Evolutionary conservation across 2,329 filamentous ascomycete species (phyloP).

Genomic region (Calonectria hawksworthii): DNA sequence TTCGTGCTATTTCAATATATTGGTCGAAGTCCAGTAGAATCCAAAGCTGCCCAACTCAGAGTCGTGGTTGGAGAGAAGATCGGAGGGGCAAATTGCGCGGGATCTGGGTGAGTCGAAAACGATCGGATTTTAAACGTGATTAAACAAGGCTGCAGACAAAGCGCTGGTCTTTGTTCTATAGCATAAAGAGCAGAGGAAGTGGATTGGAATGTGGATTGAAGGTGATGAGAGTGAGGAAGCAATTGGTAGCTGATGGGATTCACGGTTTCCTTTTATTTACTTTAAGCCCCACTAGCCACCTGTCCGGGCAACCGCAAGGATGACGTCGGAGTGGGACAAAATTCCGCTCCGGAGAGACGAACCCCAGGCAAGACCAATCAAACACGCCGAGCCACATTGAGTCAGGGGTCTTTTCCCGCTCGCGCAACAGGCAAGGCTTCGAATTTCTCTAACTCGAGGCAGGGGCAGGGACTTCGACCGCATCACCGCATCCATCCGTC

Average conservation of each 20-base stretch:
- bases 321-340: conserved; percentile 35
- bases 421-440: conserved; percentile 34
- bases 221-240: conserved; percentile 40
- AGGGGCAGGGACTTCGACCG: conserved; percentile 37
- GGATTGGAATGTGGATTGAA: conserved; percentile 19
- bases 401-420: conserved; percentile 27
- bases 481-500: conserved; percentile 34
- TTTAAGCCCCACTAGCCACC: conserved; percentile 51
- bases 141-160: conserved; percentile 43
- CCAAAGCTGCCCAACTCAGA: conserved; percentile 59
- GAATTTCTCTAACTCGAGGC: conserved; percentile 35
- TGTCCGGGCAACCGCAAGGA: conserved; percentile 54
- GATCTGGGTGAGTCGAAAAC: conserved; percentile 61
- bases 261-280: conserved; percentile 62
- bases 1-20: conserved; percentile 61
- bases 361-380: conserved; percentile 36
- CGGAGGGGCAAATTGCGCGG: conserved; percentile 60
- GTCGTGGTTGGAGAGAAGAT: conserved; percentile 62
- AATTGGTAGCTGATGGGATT: conserved; percentile 30
- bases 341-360: conserved; percentile 38
- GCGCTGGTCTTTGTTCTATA: conserved; percentile 34
- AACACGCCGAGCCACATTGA: background rate
- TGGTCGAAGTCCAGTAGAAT: conserved; percentile 63
- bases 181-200: conserved; percentile 22
- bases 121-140: conserved; percentile 44